Percentiles rank a stretch among this genome's conserved stretches.
Evolutionary conservation across 2,329 filamentous ascomycete genomes (phyloP).

Genomic region (Podosphaera xanthii): DNA sequence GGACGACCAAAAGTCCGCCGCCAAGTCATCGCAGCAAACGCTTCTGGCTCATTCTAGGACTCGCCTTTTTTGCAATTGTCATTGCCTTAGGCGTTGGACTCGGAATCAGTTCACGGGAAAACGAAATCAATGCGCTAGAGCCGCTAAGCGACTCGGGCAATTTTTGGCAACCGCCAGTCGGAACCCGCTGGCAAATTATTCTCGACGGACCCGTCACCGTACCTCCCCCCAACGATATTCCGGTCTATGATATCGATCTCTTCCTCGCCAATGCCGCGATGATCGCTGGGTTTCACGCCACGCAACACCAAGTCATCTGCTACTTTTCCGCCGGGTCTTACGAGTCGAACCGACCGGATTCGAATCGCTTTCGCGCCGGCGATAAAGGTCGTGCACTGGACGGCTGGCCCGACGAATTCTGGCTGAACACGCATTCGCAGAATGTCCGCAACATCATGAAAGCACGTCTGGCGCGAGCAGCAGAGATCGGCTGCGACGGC

Average conservation of each 20-base stretch:
- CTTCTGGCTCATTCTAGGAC: conserved; percentile 6
- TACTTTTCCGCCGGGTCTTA: conserved; percentile 54
- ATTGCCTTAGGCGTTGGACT: conserved; percentile 23
- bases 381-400: conserved; percentile 36
- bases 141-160: conserved; percentile 1
- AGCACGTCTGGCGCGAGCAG: conserved; percentile 32
- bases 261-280: conserved; percentile 23
- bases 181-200: conserved; percentile 7
- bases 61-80: conserved; percentile 4
- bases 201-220: conserved; percentile 3
- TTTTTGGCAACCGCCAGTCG: conserved; percentile 5
- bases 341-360: conserved; percentile 38
- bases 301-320: conserved; percentile 42
- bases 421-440: conserved; percentile 34
- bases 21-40: conserved; percentile 1
- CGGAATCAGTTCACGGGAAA: conserved; percentile 26
- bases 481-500: conserved; percentile 39
- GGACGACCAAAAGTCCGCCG: neutral
- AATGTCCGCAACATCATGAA: conserved; percentile 43
- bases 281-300: conserved; percentile 24
- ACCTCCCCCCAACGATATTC: neutral
- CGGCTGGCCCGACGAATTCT: conserved; percentile 44
- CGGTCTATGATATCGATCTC: conserved; percentile 19
- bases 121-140: neutral
- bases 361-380: conserved; percentile 23